Evolutionary conservation across 129 eudicot genomes (phyloP).

Genomic region (Rutidosis leptorrhynchoides): DNA sequence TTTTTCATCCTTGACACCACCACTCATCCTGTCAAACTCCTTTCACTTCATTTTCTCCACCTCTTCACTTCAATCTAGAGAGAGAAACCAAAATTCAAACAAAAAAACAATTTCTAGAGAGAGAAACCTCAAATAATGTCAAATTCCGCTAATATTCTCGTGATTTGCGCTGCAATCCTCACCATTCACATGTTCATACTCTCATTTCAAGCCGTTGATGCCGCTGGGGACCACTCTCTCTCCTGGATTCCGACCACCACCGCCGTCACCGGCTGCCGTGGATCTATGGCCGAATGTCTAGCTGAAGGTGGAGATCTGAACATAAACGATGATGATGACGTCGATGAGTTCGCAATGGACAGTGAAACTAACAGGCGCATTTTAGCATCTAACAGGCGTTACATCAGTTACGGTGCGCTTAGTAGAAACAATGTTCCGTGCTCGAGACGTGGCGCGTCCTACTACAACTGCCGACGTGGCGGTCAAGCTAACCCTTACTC

Average conservation of each 20-base stretch:
- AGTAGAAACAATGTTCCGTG: slow-evolving; percentile 60
- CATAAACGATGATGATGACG: slow-evolving; percentile 28
- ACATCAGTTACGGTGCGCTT: slow-evolving; percentile 64
- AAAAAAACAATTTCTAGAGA: background rate
- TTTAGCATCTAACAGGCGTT: slow-evolving; percentile 35
- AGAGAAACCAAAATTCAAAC: background rate
- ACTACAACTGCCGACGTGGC: slow-evolving; percentile 67
- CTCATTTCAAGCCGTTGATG: slow-evolving; percentile 31
- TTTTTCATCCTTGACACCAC: background rate
- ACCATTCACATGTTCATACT: slow-evolving; percentile 27
- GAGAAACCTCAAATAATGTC: slow-evolving; percentile 22
- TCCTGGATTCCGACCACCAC: slow-evolving; percentile 27
- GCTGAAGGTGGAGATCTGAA: slow-evolving; percentile 39
- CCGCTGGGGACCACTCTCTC: slow-evolving; percentile 22
- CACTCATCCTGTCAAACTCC: slow-evolving; percentile 28
- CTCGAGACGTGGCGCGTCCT: slow-evolving; percentile 65
- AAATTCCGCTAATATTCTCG: slow-evolving; percentile 29
- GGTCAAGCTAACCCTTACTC: slow-evolving; percentile 64
- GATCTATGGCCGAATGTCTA: slow-evolving; percentile 48
- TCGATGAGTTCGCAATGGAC: slow-evolving; percentile 41
- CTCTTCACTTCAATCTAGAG: background rate
- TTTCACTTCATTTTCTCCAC: background rate
- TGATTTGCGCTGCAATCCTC: slow-evolving; percentile 33
- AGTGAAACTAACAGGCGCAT: slow-evolving; percentile 58
- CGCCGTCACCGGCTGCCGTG: slow-evolving; percentile 29